Conservation (phyloP, 2,329 filamentous ascomycete species). For the Penicillium sp. region DNA sequence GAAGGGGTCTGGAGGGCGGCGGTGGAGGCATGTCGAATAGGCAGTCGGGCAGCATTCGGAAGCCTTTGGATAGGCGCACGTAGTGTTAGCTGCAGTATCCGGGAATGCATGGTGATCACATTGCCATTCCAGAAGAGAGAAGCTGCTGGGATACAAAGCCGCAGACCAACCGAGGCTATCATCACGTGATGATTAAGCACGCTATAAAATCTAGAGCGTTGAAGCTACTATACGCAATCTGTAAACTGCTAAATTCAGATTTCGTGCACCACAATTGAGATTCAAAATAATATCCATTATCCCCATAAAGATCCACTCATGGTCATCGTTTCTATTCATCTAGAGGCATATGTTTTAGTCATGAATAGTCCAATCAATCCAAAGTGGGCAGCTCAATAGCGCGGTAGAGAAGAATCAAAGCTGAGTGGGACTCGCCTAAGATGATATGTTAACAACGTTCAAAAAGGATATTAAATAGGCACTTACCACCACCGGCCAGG, state of each 20-base stretch:
- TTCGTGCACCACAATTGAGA: background rate
- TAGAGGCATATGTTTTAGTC: slow-evolving; percentile 16
- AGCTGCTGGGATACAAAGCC: background rate
- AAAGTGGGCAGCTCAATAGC: slow-evolving; percentile 49
- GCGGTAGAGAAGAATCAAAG: slow-evolving; percentile 51
- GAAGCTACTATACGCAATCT: background rate
- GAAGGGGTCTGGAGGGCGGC: slow-evolving; percentile 16
- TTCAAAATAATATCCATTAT: background rate
- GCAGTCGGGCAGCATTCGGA: slow-evolving; percentile 3
- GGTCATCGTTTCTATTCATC: slow-evolving; percentile 28
- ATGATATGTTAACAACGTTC: slow-evolving; percentile 14
- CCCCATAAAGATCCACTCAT: slow-evolving; percentile 18
- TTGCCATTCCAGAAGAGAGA: slow-evolving; percentile 10
- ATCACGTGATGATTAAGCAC: slow-evolving; percentile 10
- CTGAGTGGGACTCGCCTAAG: slow-evolving; percentile 51
- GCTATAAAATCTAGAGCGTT: background rate
- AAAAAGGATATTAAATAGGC: background rate
- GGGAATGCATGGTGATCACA: slow-evolving; percentile 32
- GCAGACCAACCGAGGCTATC: background rate
- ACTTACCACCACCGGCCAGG: slow-evolving; percentile 78
- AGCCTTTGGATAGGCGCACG: slow-evolving; percentile 8
- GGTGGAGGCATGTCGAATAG: slow-evolving; percentile 23
- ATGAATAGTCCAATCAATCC: slow-evolving; percentile 30
- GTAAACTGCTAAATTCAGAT: background rate
- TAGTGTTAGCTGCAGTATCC: slow-evolving; percentile 23